A percentile compares a stretch with the other conserved stretches of the same genome.
Evolutionary conservation across 1,139 yeast genomes (phyloP).

Genomic region (Blastobotrys raffinosifermentans): DNA sequence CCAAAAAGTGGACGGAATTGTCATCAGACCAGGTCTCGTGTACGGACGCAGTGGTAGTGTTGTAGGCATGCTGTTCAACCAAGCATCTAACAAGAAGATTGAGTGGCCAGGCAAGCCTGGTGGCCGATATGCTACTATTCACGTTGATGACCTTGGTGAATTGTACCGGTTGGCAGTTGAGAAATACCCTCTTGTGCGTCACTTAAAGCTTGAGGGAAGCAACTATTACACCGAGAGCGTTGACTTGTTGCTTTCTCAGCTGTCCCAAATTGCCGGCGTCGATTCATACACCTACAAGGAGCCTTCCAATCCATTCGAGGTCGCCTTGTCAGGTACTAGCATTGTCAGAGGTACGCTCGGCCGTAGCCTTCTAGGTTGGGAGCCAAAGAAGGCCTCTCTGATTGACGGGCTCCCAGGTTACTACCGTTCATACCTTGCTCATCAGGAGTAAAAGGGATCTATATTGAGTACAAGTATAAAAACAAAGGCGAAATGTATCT

Average conservation of each 20-base stretch:
- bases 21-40: constrained; percentile 5
- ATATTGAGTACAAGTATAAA: too few species aligned
- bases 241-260: constrained; percentile 5
- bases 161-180: constrained; percentile 5
- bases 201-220: constrained; percentile 6
- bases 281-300: constrained; percentile 1
- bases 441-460: constrained; percentile 5
- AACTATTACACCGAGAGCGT: constrained; percentile 5
- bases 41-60: constrained; percentile 6
- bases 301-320: constrained; percentile 3
- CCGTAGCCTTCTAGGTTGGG: constrained; percentile 4
- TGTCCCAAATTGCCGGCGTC: neutral
- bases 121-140: constrained; percentile 6
- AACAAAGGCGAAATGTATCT: too few species aligned
- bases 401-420: constrained; percentile 5
- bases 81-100: constrained; percentile 4
- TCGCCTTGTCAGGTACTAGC: constrained; percentile 4
- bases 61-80: constrained; percentile 5
- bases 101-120: constrained; percentile 7
- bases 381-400: constrained; percentile 4
- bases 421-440: constrained; percentile 2
- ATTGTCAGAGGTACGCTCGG: constrained; percentile 5
- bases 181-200: constrained; percentile 4
- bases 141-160: constrained; percentile 5
- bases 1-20: constrained; percentile 3